Evolutionary conservation across 2,329 filamentous ascomycete species (phyloP), one percentile per base, ranked within the genome.

Genomic region (Pseudocercospora cruenta): DNA sequence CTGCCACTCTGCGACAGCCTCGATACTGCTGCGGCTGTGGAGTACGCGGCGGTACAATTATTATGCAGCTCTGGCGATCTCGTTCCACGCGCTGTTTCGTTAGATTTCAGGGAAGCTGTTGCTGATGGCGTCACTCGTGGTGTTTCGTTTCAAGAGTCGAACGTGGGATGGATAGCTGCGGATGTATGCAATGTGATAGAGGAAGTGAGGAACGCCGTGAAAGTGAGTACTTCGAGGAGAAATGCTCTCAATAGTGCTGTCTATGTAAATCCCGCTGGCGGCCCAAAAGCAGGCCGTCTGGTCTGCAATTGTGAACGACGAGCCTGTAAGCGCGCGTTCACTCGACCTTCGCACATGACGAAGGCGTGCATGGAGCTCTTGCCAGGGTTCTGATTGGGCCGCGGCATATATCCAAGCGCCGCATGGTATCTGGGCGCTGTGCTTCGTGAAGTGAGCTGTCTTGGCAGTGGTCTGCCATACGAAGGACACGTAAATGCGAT

Each of bases 71-170:
- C 49, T 26, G 49, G 49, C 49, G 49, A 53, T 53, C 49, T 9
- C 6, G 21, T 53, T 53, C 49, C 49, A 53, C 49, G 49, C 28
- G 49, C 49, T 53, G 12, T 53, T 8, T 24, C 7, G 49, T 14
- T 24, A 53, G 49, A 19, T 8, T 53, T 53, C 49, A 26, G 49
- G 49, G 22, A 53, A 53, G 49, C 28, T 26, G 51, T 31, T 54
- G 51, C 24, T 16, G 51, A 54, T 28, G 51, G 21, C 51, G 51
- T 54, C 24, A 54, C 22, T 54, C 19, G 21, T 31, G 51, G 7
- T 55, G 51, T 55, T 55, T 26, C 12, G 47, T 33, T 55, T 55
- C 51, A 54, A 16, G 14, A 54, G 51, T 54, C 49, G 49, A 53
- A 24, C 10, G 49, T 53, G 49, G 49, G 49, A 53, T 53, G 49